Evolutionary conservation across 78 protist species (phyloP).

Genomic region (Cavenderia fasciculata): DNA sequence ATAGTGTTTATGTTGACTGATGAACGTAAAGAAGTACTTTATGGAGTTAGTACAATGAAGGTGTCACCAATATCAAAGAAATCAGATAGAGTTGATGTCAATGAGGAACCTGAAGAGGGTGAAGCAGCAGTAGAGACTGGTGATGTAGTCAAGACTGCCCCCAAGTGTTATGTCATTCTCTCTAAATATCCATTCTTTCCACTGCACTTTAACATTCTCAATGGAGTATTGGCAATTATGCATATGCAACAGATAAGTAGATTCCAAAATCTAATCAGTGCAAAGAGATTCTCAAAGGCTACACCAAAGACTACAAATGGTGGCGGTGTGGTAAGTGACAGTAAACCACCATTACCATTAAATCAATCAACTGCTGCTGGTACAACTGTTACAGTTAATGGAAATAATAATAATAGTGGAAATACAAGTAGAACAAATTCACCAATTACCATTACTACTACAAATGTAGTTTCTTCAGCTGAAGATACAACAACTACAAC

Average conservation of each 20-base stretch:
- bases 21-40: constrained; percentile 53
- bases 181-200: constrained; percentile 65
- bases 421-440: not conserved
- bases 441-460: not conserved
- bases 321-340: no score
- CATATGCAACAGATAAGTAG: constrained; percentile 52
- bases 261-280: constrained; percentile 22
- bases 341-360: not conserved
- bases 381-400: no score
- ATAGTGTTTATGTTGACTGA: constrained; percentile 61
- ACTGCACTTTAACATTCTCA: constrained; percentile 53
- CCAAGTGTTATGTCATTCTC: constrained; percentile 37
- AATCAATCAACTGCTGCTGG: not conserved
- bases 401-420: no score
- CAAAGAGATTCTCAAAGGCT: not conserved
- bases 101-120: constrained; percentile 9
- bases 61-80: not conserved
- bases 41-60: constrained; percentile 55
- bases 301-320: not conserved
- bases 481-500: not conserved
- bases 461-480: not conserved
- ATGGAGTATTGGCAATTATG: constrained; percentile 7
- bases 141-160: constrained; percentile 14
- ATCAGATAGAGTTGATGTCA: constrained; percentile 16
- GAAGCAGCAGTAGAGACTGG: not conserved